Conservation (phyloP, 306 rosid genomes). For the Ceratonia siliqua region DNA sequence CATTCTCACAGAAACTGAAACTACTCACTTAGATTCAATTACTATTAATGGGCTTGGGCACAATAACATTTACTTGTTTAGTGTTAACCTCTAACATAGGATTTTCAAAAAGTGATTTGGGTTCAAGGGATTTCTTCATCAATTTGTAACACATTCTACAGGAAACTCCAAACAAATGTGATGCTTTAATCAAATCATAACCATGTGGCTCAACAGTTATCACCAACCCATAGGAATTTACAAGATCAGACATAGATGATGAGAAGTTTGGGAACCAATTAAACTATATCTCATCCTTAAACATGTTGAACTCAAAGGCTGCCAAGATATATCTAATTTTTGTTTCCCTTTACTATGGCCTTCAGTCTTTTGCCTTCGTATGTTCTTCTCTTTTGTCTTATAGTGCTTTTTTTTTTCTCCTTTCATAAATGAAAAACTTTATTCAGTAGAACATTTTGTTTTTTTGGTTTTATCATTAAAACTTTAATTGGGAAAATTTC, state of each 20-base stretch:
- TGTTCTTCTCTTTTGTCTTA: no score
- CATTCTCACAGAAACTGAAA: background rate
- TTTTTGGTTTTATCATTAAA: no score
- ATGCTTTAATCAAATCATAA: background rate
- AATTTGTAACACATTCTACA: background rate
- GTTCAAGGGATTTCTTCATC: background rate
- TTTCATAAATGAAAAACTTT: no score
- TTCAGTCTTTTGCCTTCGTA: no score
- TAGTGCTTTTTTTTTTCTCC: no score
- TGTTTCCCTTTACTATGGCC: no score
- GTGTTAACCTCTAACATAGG: background rate
- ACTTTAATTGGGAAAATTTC: no score
- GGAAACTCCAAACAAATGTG: accelerated
- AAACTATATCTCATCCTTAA: background rate
- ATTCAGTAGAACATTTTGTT: no score
- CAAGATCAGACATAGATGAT: background rate
- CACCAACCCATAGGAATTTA: background rate
- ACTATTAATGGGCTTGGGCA: background rate
- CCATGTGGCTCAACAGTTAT: background rate
- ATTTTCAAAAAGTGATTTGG: background rate
- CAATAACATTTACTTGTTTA: background rate
- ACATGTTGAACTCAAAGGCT: background rate
- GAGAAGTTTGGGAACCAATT: conserved; percentile 12
- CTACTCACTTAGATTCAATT: background rate
- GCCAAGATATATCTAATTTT: background rate